Conservation (phyloP, 805 yeast species). For the Yarrowia alimentaria region DNA sequence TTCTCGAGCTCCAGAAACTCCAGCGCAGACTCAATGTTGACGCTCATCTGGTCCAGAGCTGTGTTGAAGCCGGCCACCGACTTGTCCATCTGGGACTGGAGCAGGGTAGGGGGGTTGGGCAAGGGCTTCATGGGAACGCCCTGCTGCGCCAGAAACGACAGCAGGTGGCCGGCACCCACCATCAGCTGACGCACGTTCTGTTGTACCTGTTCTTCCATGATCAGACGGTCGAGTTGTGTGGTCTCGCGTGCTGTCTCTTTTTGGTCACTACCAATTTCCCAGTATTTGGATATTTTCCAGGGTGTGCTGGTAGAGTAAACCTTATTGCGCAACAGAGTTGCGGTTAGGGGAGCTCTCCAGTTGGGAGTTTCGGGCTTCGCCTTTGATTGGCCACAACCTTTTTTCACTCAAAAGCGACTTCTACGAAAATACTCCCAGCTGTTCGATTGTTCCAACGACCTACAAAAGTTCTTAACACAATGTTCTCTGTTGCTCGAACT, state of each 20-base stretch:
- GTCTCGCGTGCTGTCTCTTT: no score
- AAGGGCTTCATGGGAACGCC: constrained; percentile 21
- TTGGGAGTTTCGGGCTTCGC: not conserved
- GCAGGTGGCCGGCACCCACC: constrained; percentile 26
- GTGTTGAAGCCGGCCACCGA: constrained; percentile 19
- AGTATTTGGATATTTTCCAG: no score
- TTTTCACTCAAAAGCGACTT: constrained; percentile 21
- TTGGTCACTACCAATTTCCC: no score
- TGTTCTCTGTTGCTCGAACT: constrained; percentile 29
- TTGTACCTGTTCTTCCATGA: constrained; percentile 18
- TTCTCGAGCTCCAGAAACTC: constrained; percentile 22
- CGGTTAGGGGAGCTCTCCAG: constrained; percentile 2
- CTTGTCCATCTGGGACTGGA: constrained; percentile 33
- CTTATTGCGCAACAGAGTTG: no score
- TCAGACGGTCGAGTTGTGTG: no score
- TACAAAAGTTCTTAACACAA: no score
- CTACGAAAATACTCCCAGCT: constrained; percentile 26
- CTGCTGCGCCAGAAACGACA: constrained; percentile 21
- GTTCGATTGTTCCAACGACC: no score
- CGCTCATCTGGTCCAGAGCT: constrained; percentile 6
- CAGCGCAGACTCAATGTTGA: constrained; percentile 8
- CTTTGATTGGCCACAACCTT: constrained; percentile 26
- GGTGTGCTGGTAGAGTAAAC: no score
- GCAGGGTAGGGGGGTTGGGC: constrained; percentile 33
- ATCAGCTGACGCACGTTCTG: constrained; percentile 6